Percentiles rank a stretch among this genome's conserved stretches.
Conservation (phyloP, 352 stramenopile species). For the Phytophthora pinifolia region DNA sequence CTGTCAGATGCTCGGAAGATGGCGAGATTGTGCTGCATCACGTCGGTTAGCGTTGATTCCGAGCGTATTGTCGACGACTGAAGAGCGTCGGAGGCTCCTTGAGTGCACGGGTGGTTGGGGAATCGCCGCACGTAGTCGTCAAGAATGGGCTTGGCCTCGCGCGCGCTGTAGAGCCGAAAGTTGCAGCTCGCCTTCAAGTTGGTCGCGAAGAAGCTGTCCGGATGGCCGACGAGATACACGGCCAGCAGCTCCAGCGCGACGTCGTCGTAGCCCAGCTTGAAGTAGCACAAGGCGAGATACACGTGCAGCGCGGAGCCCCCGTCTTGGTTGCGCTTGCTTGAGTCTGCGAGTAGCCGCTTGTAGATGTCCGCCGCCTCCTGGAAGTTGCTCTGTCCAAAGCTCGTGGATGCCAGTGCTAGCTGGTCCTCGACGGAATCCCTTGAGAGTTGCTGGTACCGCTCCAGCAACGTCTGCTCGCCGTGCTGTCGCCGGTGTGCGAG, state of each 20-base stretch:
- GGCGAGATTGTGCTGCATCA: slow-evolving; percentile 54
- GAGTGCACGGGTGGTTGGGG: slow-evolving; percentile 34
- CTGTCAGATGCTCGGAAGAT: slow-evolving; percentile 43
- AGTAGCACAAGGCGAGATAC: slow-evolving; percentile 81
- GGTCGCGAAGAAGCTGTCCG: slow-evolving; percentile 61
- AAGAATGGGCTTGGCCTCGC: slow-evolving; percentile 77
- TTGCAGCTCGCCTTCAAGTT: slow-evolving; percentile 73
- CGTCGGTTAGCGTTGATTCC: slow-evolving; percentile 25
- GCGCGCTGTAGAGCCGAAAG: slow-evolving; percentile 56
- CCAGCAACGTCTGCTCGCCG: slow-evolving; percentile 80
- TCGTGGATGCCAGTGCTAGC: slow-evolving; percentile 45
- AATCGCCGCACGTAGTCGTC: slow-evolving; percentile 69
- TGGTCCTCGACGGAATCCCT: slow-evolving; percentile 32
- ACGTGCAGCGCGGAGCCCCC: slow-evolving; percentile 48
- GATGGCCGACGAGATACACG: slow-evolving; percentile 50
- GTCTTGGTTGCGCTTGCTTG: slow-evolving; percentile 19
- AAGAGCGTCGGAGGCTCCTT: slow-evolving; percentile 2
- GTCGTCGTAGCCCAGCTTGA: slow-evolving; percentile 70
- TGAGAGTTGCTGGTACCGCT: slow-evolving; percentile 64
- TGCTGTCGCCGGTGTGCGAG: slow-evolving; percentile 37
- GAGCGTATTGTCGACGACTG: neutral
- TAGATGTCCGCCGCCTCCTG: slow-evolving; percentile 71
- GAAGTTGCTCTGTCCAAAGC: slow-evolving; percentile 56
- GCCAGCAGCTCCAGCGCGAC: slow-evolving; percentile 61
- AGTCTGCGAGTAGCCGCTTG: slow-evolving; percentile 46